Conservation (phyloP, 2,329 filamentous ascomycete species). For the Colletotrichum lentis region DNA sequence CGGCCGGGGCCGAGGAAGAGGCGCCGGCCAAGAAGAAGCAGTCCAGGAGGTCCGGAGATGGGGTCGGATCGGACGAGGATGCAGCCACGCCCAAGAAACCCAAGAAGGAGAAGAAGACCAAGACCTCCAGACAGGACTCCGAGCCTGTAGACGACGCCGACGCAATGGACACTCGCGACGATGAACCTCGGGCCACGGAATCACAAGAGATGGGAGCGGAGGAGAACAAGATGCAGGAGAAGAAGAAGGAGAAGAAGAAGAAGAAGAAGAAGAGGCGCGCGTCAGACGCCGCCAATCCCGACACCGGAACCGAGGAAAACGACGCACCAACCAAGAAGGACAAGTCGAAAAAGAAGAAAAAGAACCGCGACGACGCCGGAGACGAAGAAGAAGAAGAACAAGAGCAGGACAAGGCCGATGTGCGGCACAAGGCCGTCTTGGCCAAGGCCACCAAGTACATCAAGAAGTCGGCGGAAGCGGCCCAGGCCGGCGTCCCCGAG, state of each 20-base stretch:
- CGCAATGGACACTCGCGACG: conserved; percentile 33
- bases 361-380: conserved; percentile 19
- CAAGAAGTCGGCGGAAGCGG: conserved; percentile 55
- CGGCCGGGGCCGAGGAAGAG: conserved; percentile 43
- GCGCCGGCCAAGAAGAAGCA: conserved; percentile 48
- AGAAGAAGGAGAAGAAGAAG: conserved; percentile 39
- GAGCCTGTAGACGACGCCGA: neutral
- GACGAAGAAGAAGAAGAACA: conserved; percentile 40
- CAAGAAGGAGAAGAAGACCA: conserved; percentile 49
- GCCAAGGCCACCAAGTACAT: conserved; percentile 65
- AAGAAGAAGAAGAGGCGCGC: conserved; percentile 36
- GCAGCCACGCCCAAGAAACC: conserved; percentile 37
- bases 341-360: conserved; percentile 41
- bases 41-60: conserved; percentile 43
- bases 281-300: neutral
- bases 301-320: neutral
- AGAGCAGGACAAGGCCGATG: conserved; percentile 42
- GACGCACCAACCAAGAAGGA: conserved; percentile 35
- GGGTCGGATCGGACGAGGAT: conserved; percentile 38
- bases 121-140: conserved; percentile 44
- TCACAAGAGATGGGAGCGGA: conserved; percentile 39
- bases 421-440: conserved; percentile 60
- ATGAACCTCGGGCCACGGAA: conserved; percentile 39
- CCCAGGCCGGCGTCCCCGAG: conserved; percentile 45
- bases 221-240: conserved; percentile 39